Evolutionary conservation across 75 land plant genomes (phyloP), one percentile per base, ranked within the genome.

Genomic region (Picea sitchensis): DNA sequence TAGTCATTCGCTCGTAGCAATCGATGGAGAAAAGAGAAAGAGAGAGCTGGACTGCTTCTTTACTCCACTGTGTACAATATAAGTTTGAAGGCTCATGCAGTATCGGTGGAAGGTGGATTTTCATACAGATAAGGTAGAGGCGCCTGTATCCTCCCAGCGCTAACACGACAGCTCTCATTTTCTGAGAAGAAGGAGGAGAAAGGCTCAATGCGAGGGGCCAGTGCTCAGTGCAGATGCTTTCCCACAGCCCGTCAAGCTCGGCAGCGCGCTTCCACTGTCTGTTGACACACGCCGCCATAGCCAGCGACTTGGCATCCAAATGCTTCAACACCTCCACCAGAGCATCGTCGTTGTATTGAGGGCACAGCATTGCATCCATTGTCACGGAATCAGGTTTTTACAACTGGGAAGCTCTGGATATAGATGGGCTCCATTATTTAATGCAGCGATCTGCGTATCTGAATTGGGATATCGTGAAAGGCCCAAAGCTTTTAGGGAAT

Each of bases 251-350:
- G 44, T 90, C 92, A 34, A 79, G 77, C 47, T 82, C 82, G 14
- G 83, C 75, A 7, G 87, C 54, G 76, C 80, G n/a, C 67, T 83
- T 75, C 92, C 92, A 90, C 13, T 81, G 83, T 14, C 84, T 79
- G 81, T 89, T 88, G 15, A 90, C 92, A 63, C 90, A 86, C 26
- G 88, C 84, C 4, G 92, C 90, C 13, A 85, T 81, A n/a, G 81
- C 82, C 44, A 90, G 88, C 12, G 87, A 83, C 4, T 82, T 87
- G 61, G 81, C 90, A 77, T 90, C 90, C 54, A 90, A 84, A 8
- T 87, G 74, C 59, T 54, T 75, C 32, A 90, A 84, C 4, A 90
- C 78, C 71, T 90, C 90, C 26, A 76, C 73, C 30, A 90, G 78
- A 23, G 88, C 58, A 80, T 90, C 92, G 3, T 54, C 58, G 78